Evolutionary conservation across 345 rosid species (phyloP).

Genomic region (Melaleuca alternifolia): DNA sequence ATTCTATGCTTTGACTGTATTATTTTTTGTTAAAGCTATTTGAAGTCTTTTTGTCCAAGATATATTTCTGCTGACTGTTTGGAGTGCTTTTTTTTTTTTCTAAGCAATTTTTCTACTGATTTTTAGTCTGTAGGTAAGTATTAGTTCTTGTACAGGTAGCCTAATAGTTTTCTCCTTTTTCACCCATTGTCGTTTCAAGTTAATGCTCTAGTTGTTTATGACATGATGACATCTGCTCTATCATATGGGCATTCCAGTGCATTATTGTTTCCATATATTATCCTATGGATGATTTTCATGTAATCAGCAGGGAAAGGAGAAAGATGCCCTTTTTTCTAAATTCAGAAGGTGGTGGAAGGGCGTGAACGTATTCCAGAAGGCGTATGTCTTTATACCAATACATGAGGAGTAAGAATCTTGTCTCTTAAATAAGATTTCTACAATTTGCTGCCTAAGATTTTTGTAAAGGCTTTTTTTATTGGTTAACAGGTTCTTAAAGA

Average conservation of each 20-base stretch:
- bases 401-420: constrained; percentile 65
- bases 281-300: neutral
- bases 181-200: neutral
- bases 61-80: neutral
- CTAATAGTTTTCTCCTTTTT: neutral
- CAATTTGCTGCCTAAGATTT: neutral
- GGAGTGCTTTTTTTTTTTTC: neutral
- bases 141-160: neutral
- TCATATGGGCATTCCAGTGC: neutral
- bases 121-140: neutral
- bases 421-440: neutral
- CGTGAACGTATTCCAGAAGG: constrained; percentile 70
- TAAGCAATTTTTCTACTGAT: neutral
- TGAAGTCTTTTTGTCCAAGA: neutral
- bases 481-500: neutral
- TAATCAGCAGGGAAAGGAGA: constrained; percentile 36
- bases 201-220: neutral
- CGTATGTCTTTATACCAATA: constrained; percentile 80
- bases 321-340: constrained; percentile 50
- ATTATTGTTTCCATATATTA: neutral
- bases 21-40: neutral
- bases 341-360: constrained; percentile 99
- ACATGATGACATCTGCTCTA: neutral
- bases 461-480: neutral
- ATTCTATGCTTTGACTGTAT: neutral